Evolutionary conservation across 2,329 filamentous ascomycete genomes (phyloP).

Genomic region (Verticillium nubilum): DNA sequence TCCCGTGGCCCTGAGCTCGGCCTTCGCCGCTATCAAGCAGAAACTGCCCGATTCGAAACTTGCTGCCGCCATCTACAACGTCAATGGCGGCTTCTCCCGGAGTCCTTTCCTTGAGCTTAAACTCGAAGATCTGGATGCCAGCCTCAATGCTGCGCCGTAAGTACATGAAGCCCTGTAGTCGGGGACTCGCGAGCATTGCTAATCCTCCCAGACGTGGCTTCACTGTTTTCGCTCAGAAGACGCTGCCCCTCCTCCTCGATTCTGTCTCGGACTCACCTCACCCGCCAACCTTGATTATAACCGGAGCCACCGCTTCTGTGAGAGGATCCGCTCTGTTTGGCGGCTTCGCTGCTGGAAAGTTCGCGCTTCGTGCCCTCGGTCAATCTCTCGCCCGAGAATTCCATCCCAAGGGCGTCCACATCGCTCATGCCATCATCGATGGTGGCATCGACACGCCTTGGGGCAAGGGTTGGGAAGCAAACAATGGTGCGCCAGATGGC

Average conservation of each 20-base stretch:
- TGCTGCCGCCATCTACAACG: slow-evolving; percentile 68
- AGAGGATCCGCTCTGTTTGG: slow-evolving; percentile 66
- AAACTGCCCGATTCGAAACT: slow-evolving; percentile 50
- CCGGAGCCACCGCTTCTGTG: slow-evolving; percentile 76
- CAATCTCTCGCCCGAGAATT: slow-evolving; percentile 80
- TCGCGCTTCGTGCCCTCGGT: slow-evolving; percentile 66
- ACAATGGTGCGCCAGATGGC: slow-evolving; percentile 42
- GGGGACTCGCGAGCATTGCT: background rate
- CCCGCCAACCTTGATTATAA: slow-evolving; percentile 78
- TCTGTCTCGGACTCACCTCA: slow-evolving; percentile 49
- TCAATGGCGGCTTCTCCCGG: slow-evolving; percentile 42
- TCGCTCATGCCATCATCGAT: slow-evolving; percentile 77
- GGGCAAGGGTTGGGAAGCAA: slow-evolving; percentile 47
- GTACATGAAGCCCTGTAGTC: slow-evolving; percentile 14
- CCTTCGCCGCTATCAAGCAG: slow-evolving; percentile 57
- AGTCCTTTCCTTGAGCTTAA: slow-evolving; percentile 56
- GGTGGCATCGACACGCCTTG: slow-evolving; percentile 78
- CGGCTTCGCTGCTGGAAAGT: slow-evolving; percentile 74
- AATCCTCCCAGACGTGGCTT: slow-evolving; percentile 50
- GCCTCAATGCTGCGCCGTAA: slow-evolving; percentile 43
- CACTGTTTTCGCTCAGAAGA: slow-evolving; percentile 68
- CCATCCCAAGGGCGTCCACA: slow-evolving; percentile 76
- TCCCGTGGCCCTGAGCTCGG: slow-evolving; percentile 28
- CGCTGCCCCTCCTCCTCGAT: slow-evolving; percentile 65
- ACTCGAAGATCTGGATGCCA: slow-evolving; percentile 41